Base-by-base conservation (phyloP, 768 basidiomycete genomes). In the Pisolithus marmoratus region DNA sequence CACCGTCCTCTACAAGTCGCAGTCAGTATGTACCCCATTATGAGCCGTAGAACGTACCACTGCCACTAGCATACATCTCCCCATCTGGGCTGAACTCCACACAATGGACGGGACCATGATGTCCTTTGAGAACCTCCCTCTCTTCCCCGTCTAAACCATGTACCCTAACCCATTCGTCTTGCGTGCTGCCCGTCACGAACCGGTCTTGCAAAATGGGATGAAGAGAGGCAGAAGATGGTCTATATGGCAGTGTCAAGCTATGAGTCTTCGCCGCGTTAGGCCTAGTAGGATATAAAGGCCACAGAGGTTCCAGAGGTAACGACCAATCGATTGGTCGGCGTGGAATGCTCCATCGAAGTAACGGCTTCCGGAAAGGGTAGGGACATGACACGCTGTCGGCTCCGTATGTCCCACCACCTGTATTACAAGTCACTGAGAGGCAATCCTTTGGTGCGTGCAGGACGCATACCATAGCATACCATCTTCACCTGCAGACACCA, bases 341-440 rank as follows among this genome's bases (percentile, higher is more conserved):
- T 68, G 6, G 92, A 94, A 54, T 92, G 77, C 67, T 98, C 95
- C 92, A 99, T 94, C 38, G 91, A 94, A 9, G 90, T 89, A 63
- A 98, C 87, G 19, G 93, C 81, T 51, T 81, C 83, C 4, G 85
- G 79, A 60, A 94, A 87, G 6, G 78, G 75, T 52, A 94, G 71
- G 38, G 76, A 79, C 38, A 84, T 88, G 24, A 84, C 84, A 53
- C 89, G 71, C 53, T 80, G 74, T 48, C 85, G 79, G 29, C 89
- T 87, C 55, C 91, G 80, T 34, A 95, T 73, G 72, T 98, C 95
- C 95, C 95, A 99, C 94, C 94, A 97, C 65, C 94, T 96, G 60
- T 19, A 31, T 27, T 63, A 31, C 12, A 24, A n/a, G 63, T 64
- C 46, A 58, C 57, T 48, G 52, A 50, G 23, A 9, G 38, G 45